phyloP scores from a whole-genome alignment of 2,329 filamentous ascomycete species.

The Colletotrichum tropicicola region DNA sequence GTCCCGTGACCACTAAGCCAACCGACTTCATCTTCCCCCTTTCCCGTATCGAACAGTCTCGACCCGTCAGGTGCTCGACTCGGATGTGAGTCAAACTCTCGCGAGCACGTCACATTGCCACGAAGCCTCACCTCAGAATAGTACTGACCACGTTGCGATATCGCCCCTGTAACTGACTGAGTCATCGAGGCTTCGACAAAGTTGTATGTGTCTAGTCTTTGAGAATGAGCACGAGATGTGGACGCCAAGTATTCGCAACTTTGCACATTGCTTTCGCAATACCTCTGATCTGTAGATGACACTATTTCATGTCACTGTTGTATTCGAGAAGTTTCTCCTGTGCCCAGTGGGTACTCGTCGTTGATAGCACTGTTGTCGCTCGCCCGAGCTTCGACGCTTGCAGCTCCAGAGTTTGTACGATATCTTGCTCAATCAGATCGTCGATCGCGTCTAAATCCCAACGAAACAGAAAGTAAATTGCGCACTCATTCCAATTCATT shows the following conservation, averaged over 20 bases:
- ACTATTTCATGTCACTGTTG: too few species aligned
- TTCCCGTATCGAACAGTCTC: conserved; percentile 7
- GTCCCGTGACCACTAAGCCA: conserved; percentile 7
- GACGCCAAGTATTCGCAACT: background rate
- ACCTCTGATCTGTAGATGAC: too few species aligned
- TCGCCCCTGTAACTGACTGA: background rate
- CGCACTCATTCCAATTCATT: too few species aligned
- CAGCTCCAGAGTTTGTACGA: background rate
- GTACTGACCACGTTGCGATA: background rate
- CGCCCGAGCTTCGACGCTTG: background rate
- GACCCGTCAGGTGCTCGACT: background rate
- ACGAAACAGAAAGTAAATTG: too few species aligned
- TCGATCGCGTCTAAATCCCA: too few species aligned
- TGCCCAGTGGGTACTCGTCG: background rate
- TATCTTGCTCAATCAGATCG: background rate
- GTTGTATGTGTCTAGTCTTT: background rate
- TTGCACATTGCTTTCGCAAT: background rate
- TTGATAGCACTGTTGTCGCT: background rate
- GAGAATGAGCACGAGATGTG: background rate
- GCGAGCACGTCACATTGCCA: background rate
- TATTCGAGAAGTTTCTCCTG: background rate
- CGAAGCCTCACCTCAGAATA: background rate
- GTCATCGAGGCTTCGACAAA: conserved; percentile 12
- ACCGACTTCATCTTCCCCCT: background rate
- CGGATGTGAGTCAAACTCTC: conserved; percentile 3